phyloP scores from a whole-genome alignment of 106 monocot genomes.

The Narthecium ossifragum region DNA sequence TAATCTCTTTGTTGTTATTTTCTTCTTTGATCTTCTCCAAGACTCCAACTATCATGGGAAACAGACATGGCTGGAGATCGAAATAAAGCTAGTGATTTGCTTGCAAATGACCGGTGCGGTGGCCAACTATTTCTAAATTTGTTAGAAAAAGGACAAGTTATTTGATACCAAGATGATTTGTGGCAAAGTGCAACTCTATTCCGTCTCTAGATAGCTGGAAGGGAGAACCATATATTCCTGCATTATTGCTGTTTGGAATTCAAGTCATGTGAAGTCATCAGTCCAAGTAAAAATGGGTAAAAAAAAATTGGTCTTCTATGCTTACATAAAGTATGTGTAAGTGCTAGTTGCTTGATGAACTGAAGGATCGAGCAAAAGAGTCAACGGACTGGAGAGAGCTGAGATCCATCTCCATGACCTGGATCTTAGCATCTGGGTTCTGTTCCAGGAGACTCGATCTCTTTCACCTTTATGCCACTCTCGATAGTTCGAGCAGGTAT shows the following conservation, averaged over 20 bases:
- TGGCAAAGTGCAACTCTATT: conserved; percentile 86
- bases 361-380: conserved; percentile 57
- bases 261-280: not conserved
- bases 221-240: conserved; percentile 73
- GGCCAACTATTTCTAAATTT: too few species aligned
- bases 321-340: conserved; percentile 87
- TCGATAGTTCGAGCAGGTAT: conserved; percentile 56
- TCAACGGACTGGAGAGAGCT: conserved; percentile 68
- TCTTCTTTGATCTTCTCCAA: too few species aligned
- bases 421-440: conserved; percentile 48
- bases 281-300: not conserved
- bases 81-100: too few species aligned
- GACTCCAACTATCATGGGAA: too few species aligned
- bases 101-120: too few species aligned
- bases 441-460: conserved; percentile 54
- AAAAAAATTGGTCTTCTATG: too few species aligned
- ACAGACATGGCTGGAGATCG: too few species aligned
- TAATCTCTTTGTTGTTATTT: too few species aligned
- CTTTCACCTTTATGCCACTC: conserved; percentile 51
- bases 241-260: conserved; percentile 57
- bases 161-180: conserved; percentile 71
- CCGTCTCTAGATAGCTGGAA: conserved; percentile 67
- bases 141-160: too few species aligned
- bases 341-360: conserved; percentile 39
- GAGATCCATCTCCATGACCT: conserved; percentile 84